Evolutionary conservation across 495 filamentous ascomycete species (phyloP), one percentile per base, ranked within the genome.

Genomic region (Aspergillus funiculosus): DNA sequence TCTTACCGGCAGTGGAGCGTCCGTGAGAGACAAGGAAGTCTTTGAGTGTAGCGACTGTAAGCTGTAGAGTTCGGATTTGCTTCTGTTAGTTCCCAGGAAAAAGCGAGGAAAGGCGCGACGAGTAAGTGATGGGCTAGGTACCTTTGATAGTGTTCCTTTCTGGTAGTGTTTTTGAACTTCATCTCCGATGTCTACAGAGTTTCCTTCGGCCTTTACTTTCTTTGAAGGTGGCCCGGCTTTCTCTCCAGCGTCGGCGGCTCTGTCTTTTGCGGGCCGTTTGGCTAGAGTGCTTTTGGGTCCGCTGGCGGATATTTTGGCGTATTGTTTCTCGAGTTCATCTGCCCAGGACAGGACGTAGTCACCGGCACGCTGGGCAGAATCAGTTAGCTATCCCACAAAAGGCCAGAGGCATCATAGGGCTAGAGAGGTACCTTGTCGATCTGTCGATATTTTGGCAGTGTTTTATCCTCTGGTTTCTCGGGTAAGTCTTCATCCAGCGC

Each of bases 401-500:
- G 14, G 17, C 2, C 4, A 5, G 11, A 5, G n/a, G 11, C 18
- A 24, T 10, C 11, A 9, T 32, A 5, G 1, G 27, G n/a, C 11
- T 29, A 21, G 3, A 19, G 2, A n/a, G 4, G 5, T 28, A 76
- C 75, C 62, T 94, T 96, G 60, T 92, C 75, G 30, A 98, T 95
- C 48, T 87, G 81, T 44, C 68, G 72, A 62, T 86, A 89, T 51
- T 84, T 90, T 0, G 94, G 94, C 1, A 86, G 52, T 0, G 91
- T 97, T 40, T 85, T 83, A 57, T 99, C 94, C 24, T 91, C 82
- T 1, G 82, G 75, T 34, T 76, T 70, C 20, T 86, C 83, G 1
- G 94, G 94, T 14, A 90, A 61, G 37, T 96, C 92, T 58, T 99
- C 94, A 22, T 95, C 89, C 9, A 99, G 65, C 1, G 94, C 94